Base-by-base conservation (phyloP, 305 asterid genomes). In the Fraxinus ornus region DNA sequence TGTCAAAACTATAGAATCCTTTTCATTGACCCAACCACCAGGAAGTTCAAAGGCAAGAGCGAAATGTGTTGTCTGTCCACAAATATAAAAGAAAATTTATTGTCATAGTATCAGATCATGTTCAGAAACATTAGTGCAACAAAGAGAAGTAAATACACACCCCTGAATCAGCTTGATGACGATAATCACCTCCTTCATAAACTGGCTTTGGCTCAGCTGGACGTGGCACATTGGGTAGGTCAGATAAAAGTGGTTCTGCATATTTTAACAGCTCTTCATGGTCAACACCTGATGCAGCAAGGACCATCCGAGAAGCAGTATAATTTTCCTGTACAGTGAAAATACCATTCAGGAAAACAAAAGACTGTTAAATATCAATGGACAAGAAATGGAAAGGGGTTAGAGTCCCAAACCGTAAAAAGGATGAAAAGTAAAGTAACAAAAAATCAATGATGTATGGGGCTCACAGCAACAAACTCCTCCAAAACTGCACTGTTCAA, bases 31-130 rank as follows among this genome's bases (percentile, higher is more conserved):
- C 99, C 98, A 96, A 84, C 99, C 98, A 88, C 99, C 98, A 82
- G 95, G 98, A 87, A 92, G 91, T 90, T 94, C 99, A 81, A 96
- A 96, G 83, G 98, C 99, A 84, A 96, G 95, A 37, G 98, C 98
- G 78, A 96, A 92, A 88, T 94, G 98, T 80, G 99, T 91, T 32
- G 80, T 37, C 99, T 96, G 91, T 78, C 71, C 79, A 86, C 68
- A 80, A 44, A 81, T 60, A 35, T 5, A 55, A 35, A 82, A 78
- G 55, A 72, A 26, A 80, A 32, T 80, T 80, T 62, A 68, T 2
- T 47, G 82, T 79, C 79, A 41, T 52, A 64, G 22, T 41, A 72
- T 6, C 30, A 77, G 74, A 86, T 57, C 44, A 80, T 28, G 74
- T 75, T 24, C 76, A 79, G 19, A 82, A 78, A 60, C 19, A 49